These are phyloP conservation scores for Suhomyces bokatorum DNA, from an alignment of 1,139 yeast genomes.

Conservation along the genomic window DNA sequence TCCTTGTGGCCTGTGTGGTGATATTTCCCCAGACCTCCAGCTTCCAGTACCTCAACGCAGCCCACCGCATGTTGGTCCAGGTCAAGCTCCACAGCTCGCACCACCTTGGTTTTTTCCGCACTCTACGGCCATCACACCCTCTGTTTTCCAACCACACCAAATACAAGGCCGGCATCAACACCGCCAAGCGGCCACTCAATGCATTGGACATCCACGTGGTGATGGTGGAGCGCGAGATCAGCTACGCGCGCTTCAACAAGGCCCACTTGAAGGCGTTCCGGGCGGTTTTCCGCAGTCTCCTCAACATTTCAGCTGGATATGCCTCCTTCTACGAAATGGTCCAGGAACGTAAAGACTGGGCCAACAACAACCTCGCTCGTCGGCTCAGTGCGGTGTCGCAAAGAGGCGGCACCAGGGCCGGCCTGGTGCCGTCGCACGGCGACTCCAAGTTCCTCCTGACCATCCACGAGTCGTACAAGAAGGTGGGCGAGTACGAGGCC, in stretches of 20 bases:
- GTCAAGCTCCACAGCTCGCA: slow-evolving; percentile 21
- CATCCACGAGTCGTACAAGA: slow-evolving; percentile 31
- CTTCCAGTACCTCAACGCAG: slow-evolving; percentile 24
- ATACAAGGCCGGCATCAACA: slow-evolving; percentile 23
- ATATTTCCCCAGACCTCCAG: slow-evolving; percentile 37
- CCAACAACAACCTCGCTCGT: slow-evolving; percentile 16
- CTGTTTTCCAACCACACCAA: slow-evolving; percentile 25
- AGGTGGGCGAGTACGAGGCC: slow-evolving; percentile 35
- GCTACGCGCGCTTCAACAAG: slow-evolving; percentile 33
- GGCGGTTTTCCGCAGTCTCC: slow-evolving; percentile 25
- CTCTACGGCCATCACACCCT: slow-evolving; percentile 33
- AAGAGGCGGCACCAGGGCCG: slow-evolving; percentile 14
- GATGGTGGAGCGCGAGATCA: slow-evolving; percentile 26
- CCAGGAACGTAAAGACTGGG: slow-evolving; percentile 28
- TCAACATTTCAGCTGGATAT: slow-evolving; percentile 28
- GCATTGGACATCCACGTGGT: slow-evolving; percentile 26
- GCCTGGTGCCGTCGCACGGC: slow-evolving; percentile 10
- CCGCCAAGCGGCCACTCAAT: slow-evolving; percentile 21
- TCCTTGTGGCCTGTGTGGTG: slow-evolving; percentile 21
- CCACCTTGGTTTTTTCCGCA: slow-evolving; percentile 26
- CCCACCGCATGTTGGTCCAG: slow-evolving; percentile 17
- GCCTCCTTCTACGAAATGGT: slow-evolving; percentile 35
- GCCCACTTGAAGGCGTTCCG: slow-evolving; percentile 32
- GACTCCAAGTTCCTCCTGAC: slow-evolving; percentile 27
- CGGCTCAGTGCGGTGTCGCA: slow-evolving; percentile 17